Base-by-base conservation (phyloP, 306 rosid species). In the Castanea sativa region DNA sequence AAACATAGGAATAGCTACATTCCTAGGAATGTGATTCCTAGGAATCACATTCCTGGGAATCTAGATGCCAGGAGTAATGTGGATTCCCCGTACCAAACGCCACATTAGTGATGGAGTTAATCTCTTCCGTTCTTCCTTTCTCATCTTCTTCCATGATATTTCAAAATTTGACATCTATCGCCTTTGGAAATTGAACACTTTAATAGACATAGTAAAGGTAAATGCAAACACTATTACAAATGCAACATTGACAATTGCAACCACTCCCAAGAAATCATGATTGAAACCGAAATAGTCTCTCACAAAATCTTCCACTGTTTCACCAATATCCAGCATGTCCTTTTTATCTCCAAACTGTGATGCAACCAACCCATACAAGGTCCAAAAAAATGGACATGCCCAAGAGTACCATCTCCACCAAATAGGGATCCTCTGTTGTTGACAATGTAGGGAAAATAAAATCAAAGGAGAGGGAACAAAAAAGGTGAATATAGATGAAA, bases 141-240 rank as follows among this genome's bases (percentile, higher is more conserved):
- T 41, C 45, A 41, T 41, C 45, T 41, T 41, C 45, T 41, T 2
- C 45, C 11, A 41, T 41, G 45, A 0, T 41, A 41, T 41, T 41
- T 41, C 45, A 41, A 41, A 41, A 1, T 41, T 41, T 41, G 45
- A 8, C 11, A 2, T 74, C 73, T 83, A 87, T 73, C 89, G 60
- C 61, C 18, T 87, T 83, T 90, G 88, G 79, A 90, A 90, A 70
- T 82, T 89, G 43, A 89, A 83, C 53, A 74, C n/a, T 71, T 79
- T 89, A 0, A 87, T 76, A 14, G 82, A 75, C 33, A 87, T 20
- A 21, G 90, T 85, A 75, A 85, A 90, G 35, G 69, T 49, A 63
- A 80, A 23, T 19, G 87, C 89, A 87, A 89, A 87, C 14, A 89
- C 55, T 15, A 74, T 41, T 18, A 87, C 6, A 55, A 80, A 83